These are phyloP conservation scores for Tuber melanosporum DNA, from an alignment of 495 filamentous ascomycete species.

Conservation along the genomic window DNA sequence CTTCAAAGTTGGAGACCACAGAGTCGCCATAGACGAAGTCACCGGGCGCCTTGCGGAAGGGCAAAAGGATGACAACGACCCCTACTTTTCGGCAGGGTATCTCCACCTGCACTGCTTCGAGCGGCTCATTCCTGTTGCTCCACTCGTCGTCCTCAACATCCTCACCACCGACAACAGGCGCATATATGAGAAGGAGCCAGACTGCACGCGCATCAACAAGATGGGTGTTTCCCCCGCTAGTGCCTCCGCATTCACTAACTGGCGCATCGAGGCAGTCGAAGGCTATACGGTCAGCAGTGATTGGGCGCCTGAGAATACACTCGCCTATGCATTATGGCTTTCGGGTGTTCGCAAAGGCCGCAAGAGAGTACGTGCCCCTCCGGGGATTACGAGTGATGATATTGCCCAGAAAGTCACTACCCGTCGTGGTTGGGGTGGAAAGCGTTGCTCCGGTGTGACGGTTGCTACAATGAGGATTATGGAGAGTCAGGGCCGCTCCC, in stretches of 20 bases:
- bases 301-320: slow-evolving; percentile 3
- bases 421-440: slow-evolving; percentile 21
- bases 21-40: slow-evolving; percentile 37
- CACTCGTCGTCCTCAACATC: slow-evolving; percentile 19
- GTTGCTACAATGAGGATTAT: slow-evolving; percentile 12
- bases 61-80: slow-evolving; percentile 23
- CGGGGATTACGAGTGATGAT: slow-evolving; percentile 8
- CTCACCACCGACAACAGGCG: slow-evolving; percentile 26
- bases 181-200: not conserved
- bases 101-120: slow-evolving; percentile 37
- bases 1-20: slow-evolving; percentile 25
- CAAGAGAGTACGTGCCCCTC: slow-evolving; percentile 16
- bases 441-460: slow-evolving; percentile 8
- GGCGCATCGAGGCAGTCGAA: slow-evolving; percentile 5
- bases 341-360: slow-evolving; percentile 13
- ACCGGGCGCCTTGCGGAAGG: slow-evolving; percentile 17
- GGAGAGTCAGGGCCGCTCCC: slow-evolving; percentile 13
- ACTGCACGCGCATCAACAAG: slow-evolving; percentile 18
- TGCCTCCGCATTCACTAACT: slow-evolving; percentile 11
- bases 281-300: not conserved
- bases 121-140: slow-evolving; percentile 22
- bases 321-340: slow-evolving; percentile 16
- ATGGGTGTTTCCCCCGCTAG: slow-evolving; percentile 21
- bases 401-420: slow-evolving; percentile 1
- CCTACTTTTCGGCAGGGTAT: slow-evolving; percentile 34